Base-by-base conservation (phyloP, 2,329 filamentous ascomycete genomes). In the Fusarium redolens region DNA sequence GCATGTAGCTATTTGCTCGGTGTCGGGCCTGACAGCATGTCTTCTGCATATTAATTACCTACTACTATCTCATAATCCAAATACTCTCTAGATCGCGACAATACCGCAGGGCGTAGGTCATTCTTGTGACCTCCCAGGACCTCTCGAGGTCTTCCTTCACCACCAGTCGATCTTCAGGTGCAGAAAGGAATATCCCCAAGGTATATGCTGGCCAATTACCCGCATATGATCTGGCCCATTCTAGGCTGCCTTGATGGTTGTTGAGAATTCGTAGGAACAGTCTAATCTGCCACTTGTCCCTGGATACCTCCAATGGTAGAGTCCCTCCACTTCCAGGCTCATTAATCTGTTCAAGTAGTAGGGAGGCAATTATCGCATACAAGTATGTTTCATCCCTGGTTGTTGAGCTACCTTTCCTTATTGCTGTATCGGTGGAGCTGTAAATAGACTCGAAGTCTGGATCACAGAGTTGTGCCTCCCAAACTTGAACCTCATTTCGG, bases 181-280 rank as follows among this genome's bases (percentile, higher is more conserved):
- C 37, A 4, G 48, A 61, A 30, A 76, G 33, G 64, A 70, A 74
- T 55, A 61, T 65, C 4, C 48, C 80, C 52, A 58, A 69, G 18
- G 67, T 74, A 55, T 78, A 78, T 2, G 73, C 68, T 7, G 75
- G 72, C 67, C 76, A 78, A n/a, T 72, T 75, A 0, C 77, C 75
- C 2, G 80, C 74, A 22, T 75, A 82, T 33, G 77, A 78, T 2
- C 58, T 72, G 4, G 74, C 65, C 77, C 76, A 78, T 8, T 57
- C 69, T 3, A 57, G 54, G 15, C 73, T 69, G 2, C 56, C 10
- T 37, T 38, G 52, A 4, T 77, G 62, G 9, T 58, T 40, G 14
- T 50, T 38, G 2, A 78, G 57, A 7, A 78, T 72, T 14, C 35
- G 12, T 13, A 75, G 20, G 1, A 62, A 68, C 18, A 56, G 10